Conservation (phyloP, 768 basidiomycete species). For the Lactarius trivialis region DNA sequence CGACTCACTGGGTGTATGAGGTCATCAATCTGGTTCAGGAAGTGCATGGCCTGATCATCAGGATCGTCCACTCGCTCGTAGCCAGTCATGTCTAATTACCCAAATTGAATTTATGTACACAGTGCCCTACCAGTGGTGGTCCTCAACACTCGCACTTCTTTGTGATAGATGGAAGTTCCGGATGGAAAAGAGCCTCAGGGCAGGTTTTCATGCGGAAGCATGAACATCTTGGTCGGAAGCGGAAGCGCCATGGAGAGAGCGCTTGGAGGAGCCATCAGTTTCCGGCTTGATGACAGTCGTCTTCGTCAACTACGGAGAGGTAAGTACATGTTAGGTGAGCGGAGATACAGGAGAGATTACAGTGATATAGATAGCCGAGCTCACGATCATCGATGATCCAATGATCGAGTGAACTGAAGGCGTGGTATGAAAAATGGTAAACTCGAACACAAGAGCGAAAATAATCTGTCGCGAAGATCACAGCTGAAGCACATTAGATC, state of each 20-base stretch:
- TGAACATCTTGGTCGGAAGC: neutral
- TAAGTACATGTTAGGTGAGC: neutral
- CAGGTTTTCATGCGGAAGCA: neutral
- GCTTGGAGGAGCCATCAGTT: slow-evolving; percentile 1
- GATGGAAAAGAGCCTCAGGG: neutral
- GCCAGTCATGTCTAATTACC: neutral
- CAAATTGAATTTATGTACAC: neutral
- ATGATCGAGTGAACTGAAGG: slow-evolving; percentile 54
- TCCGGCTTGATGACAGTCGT: slow-evolving; percentile 7
- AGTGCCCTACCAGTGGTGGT: neutral
- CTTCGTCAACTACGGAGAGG: neutral
- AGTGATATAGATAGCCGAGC: slow-evolving; percentile 57
- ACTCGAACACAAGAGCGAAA: slow-evolving; percentile 62
- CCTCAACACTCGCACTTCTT: neutral
- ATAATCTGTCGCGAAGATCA: slow-evolving; percentile 41
- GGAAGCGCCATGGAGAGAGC: neutral
- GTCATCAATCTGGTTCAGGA: neutral
- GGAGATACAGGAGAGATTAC: slow-evolving; percentile 34
- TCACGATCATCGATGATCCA: slow-evolving; percentile 60
- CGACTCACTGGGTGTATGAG: neutral
- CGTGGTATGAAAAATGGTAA: slow-evolving; percentile 52
- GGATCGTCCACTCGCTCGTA: neutral
- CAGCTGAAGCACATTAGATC: neutral
- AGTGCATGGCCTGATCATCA: neutral
- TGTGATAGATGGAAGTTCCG: neutral